phyloP scores from a whole-genome alignment of 805 yeast species.

The Metschnikowia cerradonensis region DNA sequence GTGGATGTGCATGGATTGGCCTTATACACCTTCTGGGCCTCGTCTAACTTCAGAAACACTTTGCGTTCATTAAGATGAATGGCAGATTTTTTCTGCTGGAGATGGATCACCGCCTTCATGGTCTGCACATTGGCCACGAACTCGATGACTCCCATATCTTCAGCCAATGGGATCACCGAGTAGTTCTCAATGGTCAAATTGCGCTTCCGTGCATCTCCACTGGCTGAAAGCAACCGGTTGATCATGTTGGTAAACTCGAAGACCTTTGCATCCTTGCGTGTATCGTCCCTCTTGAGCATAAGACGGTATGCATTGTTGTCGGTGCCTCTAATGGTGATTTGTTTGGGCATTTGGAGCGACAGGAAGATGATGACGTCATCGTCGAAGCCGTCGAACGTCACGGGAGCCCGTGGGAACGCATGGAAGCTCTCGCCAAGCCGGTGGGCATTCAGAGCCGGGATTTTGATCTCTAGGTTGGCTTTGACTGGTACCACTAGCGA shows the following conservation, averaged over 20 bases:
- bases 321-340: conserved; percentile 69
- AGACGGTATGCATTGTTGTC: conserved; percentile 72
- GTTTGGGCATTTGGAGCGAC: conserved; percentile 85
- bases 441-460: conserved; percentile 44
- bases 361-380: conserved; percentile 64
- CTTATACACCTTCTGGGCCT: conserved; percentile 27
- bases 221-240: conserved; percentile 63
- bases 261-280: conserved; percentile 90
- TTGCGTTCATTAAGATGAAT: conserved; percentile 21
- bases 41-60: conserved; percentile 28
- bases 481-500: conserved; percentile 71
- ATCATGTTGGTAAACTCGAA: conserved; percentile 88
- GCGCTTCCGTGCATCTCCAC: conserved; percentile 70
- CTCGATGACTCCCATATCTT: conserved; percentile 85
- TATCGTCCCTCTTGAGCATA: conserved; percentile 86
- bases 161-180: conserved; percentile 84
- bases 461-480: conserved; percentile 60
- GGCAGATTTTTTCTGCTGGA: conserved; percentile 26
- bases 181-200: conserved; percentile 71
- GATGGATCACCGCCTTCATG: conserved; percentile 51
- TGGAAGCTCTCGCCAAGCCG: conserved; percentile 24
- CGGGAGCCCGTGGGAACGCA: conserved; percentile 43
- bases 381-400: conserved; percentile 60
- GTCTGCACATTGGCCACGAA: conserved; percentile 72
- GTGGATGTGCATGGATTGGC: conserved; percentile 1